These are phyloP conservation scores for Oryza australiensis DNA, from an alignment of 176 grass and related monocot species.

Conservation along the genomic window DNA sequence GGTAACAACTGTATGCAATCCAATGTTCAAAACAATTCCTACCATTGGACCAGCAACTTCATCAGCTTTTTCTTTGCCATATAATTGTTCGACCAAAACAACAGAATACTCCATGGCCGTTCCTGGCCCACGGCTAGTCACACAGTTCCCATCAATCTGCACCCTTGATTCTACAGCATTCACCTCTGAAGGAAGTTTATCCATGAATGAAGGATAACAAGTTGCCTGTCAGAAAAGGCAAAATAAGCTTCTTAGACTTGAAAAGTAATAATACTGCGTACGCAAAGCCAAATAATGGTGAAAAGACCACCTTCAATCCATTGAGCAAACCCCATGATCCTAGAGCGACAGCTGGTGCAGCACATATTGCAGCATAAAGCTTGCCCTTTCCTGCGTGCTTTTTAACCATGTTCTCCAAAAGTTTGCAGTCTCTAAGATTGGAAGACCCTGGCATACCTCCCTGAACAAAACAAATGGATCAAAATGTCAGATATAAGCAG, in stretches of 20 bases:
- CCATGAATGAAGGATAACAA: constrained; percentile 74
- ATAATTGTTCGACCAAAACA: constrained; percentile 67
- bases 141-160: constrained; percentile 66
- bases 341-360: constrained; percentile 64
- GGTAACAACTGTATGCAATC: neutral
- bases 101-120: constrained; percentile 73
- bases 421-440: constrained; percentile 54
- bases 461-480: constrained; percentile 30
- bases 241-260: neutral
- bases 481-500: neutral
- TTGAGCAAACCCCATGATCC: constrained; percentile 81
- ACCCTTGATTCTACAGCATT: constrained; percentile 71
- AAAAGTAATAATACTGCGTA: neutral
- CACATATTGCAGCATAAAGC: constrained; percentile 70
- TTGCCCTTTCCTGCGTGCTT: constrained; percentile 64
- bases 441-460: constrained; percentile 72
- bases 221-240: constrained; percentile 50
- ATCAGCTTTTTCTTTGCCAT: constrained; percentile 68
- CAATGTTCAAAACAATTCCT: constrained; percentile 30
- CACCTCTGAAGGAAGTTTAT: constrained; percentile 60
- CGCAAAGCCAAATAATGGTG: neutral
- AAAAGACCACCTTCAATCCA: constrained; percentile 50
- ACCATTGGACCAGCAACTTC: constrained; percentile 76
- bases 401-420: constrained; percentile 55
- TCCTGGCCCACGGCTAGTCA: constrained; percentile 71